These are phyloP conservation scores for Furcasterigmium sp. DNA, from an alignment of 2,329 filamentous ascomycete species.

Conservation along the genomic window DNA sequence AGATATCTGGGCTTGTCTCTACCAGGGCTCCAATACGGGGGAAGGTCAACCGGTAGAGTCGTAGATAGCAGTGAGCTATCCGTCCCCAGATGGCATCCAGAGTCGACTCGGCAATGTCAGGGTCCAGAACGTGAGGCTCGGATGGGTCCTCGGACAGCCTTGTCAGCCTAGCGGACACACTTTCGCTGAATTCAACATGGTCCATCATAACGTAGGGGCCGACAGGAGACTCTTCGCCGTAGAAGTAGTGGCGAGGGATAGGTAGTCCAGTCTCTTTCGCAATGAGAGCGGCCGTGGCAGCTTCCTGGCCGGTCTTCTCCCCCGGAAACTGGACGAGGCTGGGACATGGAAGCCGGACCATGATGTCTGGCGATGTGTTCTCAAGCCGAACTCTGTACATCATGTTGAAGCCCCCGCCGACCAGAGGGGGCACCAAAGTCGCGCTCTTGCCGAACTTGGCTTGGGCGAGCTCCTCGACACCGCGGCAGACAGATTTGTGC, in stretches of 20 bases:
- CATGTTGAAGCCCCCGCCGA: conserved; percentile 14
- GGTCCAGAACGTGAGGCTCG: neutral
- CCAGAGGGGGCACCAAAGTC: conserved; percentile 4
- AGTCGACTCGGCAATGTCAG: conserved; percentile 19
- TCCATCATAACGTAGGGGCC: conserved; percentile 23
- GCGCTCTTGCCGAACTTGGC: conserved; percentile 1
- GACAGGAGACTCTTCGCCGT: conserved; percentile 14
- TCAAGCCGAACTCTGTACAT: conserved; percentile 10
- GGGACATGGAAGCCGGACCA: conserved; percentile 10
- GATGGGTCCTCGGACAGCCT: neutral
- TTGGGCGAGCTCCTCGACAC: neutral
- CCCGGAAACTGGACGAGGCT: conserved; percentile 9
- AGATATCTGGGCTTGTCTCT: conserved; percentile 16
- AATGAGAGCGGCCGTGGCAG: conserved; percentile 7
- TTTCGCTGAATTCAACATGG: conserved; percentile 15
- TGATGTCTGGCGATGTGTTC: conserved; percentile 4
- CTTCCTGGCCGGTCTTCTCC: conserved; percentile 11
- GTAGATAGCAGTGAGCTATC: conserved; percentile 32
- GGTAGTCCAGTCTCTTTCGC: conserved; percentile 2
- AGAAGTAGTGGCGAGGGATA: conserved; percentile 5
- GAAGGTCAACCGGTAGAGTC: conserved; percentile 27
- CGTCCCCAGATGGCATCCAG: conserved; percentile 25
- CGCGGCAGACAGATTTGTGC: neutral
- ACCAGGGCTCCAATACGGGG: conserved; percentile 31
- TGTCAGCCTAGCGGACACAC: conserved; percentile 14